Evolutionary conservation across 306 rosid species (phyloP).

Genomic region (Sindora glabra): DNA sequence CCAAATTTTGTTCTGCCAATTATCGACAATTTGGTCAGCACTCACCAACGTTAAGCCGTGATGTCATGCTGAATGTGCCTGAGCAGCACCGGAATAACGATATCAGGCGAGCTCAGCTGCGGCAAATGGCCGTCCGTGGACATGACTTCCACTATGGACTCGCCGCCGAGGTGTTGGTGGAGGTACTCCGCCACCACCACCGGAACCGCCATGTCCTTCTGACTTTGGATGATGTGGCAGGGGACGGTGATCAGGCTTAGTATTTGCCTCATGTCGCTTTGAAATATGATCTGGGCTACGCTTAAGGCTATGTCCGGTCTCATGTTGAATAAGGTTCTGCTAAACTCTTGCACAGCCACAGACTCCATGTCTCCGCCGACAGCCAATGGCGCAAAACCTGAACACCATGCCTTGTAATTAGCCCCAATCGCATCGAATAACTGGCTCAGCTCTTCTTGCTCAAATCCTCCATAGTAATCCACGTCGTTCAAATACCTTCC

Average conservation of each 20-base stretch:
- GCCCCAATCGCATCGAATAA: conserved; percentile 56
- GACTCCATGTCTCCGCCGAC: conserved; percentile 92
- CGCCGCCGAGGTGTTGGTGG: conserved; percentile 53
- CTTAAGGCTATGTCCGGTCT: conserved; percentile 75
- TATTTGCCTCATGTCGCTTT: conserved; percentile 59
- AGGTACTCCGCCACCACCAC: conserved; percentile 62
- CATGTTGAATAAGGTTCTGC: conserved; percentile 86
- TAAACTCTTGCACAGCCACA: conserved; percentile 76
- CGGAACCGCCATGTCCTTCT: conserved; percentile 77
- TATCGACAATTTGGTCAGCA: not conserved
- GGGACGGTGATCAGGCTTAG: conserved; percentile 45
- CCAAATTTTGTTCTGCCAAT: not conserved
- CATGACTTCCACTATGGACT: conserved; percentile 68
- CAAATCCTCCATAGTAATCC: conserved; percentile 80
- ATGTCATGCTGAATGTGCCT: conserved; percentile 57
- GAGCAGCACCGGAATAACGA: conserved; percentile 61
- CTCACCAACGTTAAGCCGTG: not conserved
- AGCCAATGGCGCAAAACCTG: conserved; percentile 67
- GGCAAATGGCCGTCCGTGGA: conserved; percentile 78
- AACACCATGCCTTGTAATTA: conserved; percentile 85
- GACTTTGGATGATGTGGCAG: conserved; percentile 69
- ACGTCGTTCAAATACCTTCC: conserved; percentile 64
- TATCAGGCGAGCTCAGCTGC: conserved; percentile 79
- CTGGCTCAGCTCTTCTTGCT: conserved; percentile 62
- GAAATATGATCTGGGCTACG: conserved; percentile 56